Evolutionary conservation across 2,329 filamentous ascomycete species (phyloP), one percentile per base, ranked within the genome.

Genomic region (Gaeumannomyces tritici): DNA sequence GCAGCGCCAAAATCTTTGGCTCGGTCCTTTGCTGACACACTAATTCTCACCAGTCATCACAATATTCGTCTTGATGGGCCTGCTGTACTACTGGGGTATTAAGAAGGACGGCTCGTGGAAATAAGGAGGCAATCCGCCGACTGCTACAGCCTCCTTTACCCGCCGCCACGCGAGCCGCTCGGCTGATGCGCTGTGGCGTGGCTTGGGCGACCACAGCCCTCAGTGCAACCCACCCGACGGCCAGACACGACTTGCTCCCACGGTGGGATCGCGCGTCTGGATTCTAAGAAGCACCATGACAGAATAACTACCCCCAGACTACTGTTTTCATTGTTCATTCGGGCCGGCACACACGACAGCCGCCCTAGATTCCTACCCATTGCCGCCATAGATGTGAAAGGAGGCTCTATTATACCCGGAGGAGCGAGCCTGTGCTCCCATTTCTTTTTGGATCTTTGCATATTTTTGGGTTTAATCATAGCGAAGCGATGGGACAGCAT

Each of bases 21-120:
- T 3, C 15, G 33, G 33, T 35, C 12, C 13, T 42, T 42, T 15
- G 33, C 11, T 42, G 35, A n/a, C n/a, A n/a, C n/a, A n/a, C n/a
- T n/a, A n/a, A n/a, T n/a, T n/a, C n/a, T 6, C 21, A 3, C 24
- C 27, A 60, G 59, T 29, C 59, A 27, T 60, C 11, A 28, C 35
- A 15, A 60, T 60, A 60, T 29, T 31, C 15, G 42, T 60, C 18
- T 13, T 60, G 24, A 54, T 60, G 35, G 59, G 59, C 18, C 29
- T 60, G 13, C 59, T 60, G 15, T 60, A 31, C 13, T 60, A 60
- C 27, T 60, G 59, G 59, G 59, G 59, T 24, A 60, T 60, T 12
- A 60, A 60, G 59, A 60, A 60, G 35, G 59, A 60, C 7, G 59
- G 59, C 26, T 42, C 59, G 26, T 60, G 59, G 59, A 60, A 60